These are phyloP conservation scores for Ophiostoma piceae DNA, from an alignment of 2,329 filamentous ascomycete genomes.

Conservation along the genomic window DNA sequence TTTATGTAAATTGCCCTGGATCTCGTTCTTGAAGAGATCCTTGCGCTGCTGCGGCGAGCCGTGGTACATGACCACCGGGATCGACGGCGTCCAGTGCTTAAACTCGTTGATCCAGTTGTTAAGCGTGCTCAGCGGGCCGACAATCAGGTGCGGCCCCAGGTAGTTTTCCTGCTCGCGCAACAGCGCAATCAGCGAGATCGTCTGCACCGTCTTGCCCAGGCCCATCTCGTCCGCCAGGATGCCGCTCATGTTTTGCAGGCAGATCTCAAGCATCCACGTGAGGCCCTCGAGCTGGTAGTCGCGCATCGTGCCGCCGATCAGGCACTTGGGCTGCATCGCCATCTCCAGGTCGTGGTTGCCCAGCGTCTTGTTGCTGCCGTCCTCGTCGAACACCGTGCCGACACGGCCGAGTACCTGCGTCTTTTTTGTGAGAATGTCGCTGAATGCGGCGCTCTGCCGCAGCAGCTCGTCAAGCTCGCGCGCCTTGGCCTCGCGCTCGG, in stretches of 20 bases:
- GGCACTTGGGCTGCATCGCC: constrained; percentile 76
- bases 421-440: constrained; percentile 58
- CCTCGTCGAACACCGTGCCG: constrained; percentile 50
- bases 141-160: constrained; percentile 79
- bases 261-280: constrained; percentile 88
- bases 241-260: constrained; percentile 76
- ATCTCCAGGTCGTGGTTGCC: constrained; percentile 67
- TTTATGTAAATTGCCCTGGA: constrained; percentile 63
- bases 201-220: constrained; percentile 81
- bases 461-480: constrained; percentile 56
- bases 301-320: constrained; percentile 84
- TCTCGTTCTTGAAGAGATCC: constrained; percentile 63
- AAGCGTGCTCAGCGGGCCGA: constrained; percentile 83
- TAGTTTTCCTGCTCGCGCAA: constrained; percentile 81
- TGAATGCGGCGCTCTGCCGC: constrained; percentile 55
- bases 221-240: constrained; percentile 96
- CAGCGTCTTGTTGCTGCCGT: constrained; percentile 46
- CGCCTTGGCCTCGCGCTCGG: constrained; percentile 54
- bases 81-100: constrained; percentile 77
- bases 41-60: constrained; percentile 74
- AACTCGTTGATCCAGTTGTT: constrained; percentile 98
- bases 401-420: constrained; percentile 58
- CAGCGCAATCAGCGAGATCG: constrained; percentile 80
- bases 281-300: constrained; percentile 91
- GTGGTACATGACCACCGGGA: constrained; percentile 88